Base-by-base conservation (phyloP, 441 rosid species). In the Euphorbia celastroides region DNA sequence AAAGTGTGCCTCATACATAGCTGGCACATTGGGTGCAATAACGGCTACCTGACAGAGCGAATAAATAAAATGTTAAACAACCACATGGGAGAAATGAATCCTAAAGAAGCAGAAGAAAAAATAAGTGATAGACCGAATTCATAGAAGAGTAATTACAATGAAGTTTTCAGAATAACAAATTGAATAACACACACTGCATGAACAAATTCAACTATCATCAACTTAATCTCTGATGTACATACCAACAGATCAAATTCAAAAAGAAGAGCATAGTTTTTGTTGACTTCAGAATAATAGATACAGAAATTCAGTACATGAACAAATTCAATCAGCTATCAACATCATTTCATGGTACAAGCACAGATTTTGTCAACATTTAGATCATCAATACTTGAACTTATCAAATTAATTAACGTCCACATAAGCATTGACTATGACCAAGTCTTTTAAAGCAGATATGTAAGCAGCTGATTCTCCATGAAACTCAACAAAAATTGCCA, bases 11-110 rank as follows among this genome's bases (percentile, higher is more conserved):
- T 93, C 97, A 55, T 77, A 93, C 67, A 81, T 62, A 14, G 97
- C 96, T 31, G 97, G 97, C 19, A 83, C 30, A 78, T 94, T 92
- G 0, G 99, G 96, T 9, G 99, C 96, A 34, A 93, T 82, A 42
- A 85, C 31, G 6, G 96, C 90, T n/a, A 89, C 96, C 97, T 91
- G 87, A 68, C 66, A 74, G 57, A 41, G 20, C 8, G 22, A 50
- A 41, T 20, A 30, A 36, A 63, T 3, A 64, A 20, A 34, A 2
- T 14, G 27, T 50, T 6, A 44, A 57, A 10, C 26, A 70, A 36
- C 48, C 8, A 27, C 13, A 30, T 23, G 12, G 22, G n/a, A 19
- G 60, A 54, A 30, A 13, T n/a, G 30, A 48, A 51, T 46, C 36
- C 26, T 25, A 66, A 54, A 44, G 13, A 54, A 27, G 56, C 34